Evolutionary conservation across 768 basidiomycete species (phyloP).

Genomic region (Leccinum ochraceum): DNA sequence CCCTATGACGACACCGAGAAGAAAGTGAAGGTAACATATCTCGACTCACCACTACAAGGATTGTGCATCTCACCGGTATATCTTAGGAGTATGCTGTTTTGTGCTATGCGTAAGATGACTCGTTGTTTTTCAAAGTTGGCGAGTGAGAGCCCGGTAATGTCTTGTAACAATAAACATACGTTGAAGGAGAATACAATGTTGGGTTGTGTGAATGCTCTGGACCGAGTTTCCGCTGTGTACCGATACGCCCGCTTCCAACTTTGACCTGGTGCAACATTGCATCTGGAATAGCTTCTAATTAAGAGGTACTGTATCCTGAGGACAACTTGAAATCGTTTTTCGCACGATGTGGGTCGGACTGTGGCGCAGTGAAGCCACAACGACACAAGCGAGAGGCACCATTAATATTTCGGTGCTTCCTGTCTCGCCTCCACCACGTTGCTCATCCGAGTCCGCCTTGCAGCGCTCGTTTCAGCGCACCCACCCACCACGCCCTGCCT

Average conservation of each 20-base stretch:
- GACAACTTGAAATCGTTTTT: neutral
- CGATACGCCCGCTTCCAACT: neutral
- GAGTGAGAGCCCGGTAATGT: neutral
- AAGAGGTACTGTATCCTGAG: neutral
- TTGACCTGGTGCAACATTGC: neutral
- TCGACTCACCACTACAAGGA: neutral
- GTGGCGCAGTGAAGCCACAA: no score
- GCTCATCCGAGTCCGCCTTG: no score
- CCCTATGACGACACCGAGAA: constrained; percentile 54
- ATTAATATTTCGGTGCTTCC: no score
- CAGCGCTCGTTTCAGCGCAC: no score
- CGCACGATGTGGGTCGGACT: neutral
- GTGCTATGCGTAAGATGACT: constrained; percentile 33
- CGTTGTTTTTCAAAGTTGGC: neutral
- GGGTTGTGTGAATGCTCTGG: neutral
- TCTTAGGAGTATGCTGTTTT: constrained; percentile 44
- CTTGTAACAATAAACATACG: constrained; percentile 12
- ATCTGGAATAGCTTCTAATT: neutral
- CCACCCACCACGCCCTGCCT: no score
- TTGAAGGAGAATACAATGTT: neutral
- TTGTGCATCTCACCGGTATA: neutral
- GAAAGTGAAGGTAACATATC: constrained; percentile 43
- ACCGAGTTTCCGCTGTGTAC: neutral
- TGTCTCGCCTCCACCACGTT: no score
- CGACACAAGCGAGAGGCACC: no score